Evolutionary conservation across 2,329 filamentous ascomycete species (phyloP), one percentile per base, ranked within the genome.

Genomic region (Diaporthe destruens): DNA sequence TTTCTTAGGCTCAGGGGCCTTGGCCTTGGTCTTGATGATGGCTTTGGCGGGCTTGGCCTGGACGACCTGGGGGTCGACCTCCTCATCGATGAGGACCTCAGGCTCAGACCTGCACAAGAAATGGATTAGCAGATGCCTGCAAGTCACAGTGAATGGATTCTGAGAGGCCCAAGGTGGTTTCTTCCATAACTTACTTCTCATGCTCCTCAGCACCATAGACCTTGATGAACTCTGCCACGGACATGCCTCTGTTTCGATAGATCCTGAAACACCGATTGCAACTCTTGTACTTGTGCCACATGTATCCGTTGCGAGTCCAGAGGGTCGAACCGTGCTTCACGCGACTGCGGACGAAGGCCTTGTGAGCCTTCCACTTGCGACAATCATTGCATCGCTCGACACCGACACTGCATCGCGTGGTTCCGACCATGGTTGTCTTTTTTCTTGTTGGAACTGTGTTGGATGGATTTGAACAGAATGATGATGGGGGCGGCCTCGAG

Each of bases 161-260:
- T 12, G 47, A 12, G 9, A 8, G 53, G 5, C 6, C 3, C 9
- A 6, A 6, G 5, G 20, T 6, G n/a, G n/a, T 2, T 0, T 3
- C 16, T 16, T 3, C 2, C 6, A 14, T 3, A 3, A 59, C 55
- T 3, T 25, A 59, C 55, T 14, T 12, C 14, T 59, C 23, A n/a
- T 59, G 55, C 7, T 59, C 55, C 11, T 59, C 55, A 0, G 55
- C 55, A 4, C 55, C 55, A 25, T 8, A 42, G 1, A 2, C n/a
- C 34, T 18, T 6, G 34, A 59, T 3, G 34, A 59, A 59, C n/a
- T 59, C 6, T 1, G n/a, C 1, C 1, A 18, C n/a, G 0, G 55
- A 42, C 55, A 59, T 42, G 12, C 12, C 6, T 20, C 11, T 59
- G 12, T 14, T 6, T 12, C 14, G n/a, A 14, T 36, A 39, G 18